Evolutionary conservation across 768 basidiomycete species (phyloP), one percentile per base, ranked within the genome.

Genomic region (Tricholoma furcatifolium): DNA sequence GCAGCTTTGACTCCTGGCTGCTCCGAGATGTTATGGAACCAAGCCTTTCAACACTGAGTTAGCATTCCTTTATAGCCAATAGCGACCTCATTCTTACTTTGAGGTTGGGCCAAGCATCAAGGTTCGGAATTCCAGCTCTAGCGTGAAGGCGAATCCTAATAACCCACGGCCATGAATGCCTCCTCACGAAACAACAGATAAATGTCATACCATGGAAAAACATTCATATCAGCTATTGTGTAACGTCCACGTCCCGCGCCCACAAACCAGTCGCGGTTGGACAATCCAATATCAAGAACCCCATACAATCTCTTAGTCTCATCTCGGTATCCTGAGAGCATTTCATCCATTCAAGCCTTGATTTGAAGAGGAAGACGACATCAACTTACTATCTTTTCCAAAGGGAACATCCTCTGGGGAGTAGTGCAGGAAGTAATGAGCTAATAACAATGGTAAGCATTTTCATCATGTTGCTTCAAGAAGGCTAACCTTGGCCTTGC

Each of bases 241-340:
- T 80, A 81, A 59, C 81, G 85, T 18, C 88, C 90, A 53, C 74
- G 73, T 1, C 82, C 87, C 3, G 84, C 70, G 17, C 93, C 93
- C n/a, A 80, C 91, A 12, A 96, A 81, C 65, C 78, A 95, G 36
- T 93, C 90, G 9, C 88, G 80, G 41, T 76, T 80, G 36, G 75
- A 66, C 12, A 95, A 78, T 12, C 88, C 82, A 44, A 83, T 80
- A 60, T 95, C 84, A 45, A 95, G 79, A 2, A 95, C 93, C 21
- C 80, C 73, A 64, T 88, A 93, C 20, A 95, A 77, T 30, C 94
- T 82, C 59, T 82, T 84, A 2, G 89, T 88, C 76, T 96, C 94
- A 21, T 90, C 83, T 12, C 73, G 54, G 68, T 90, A 95, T 49
- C 92, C 84, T 83, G 69, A 61, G 69, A 61, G 49, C 62, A 61